These are phyloP conservation scores for Kwoniella sp. DNA, from an alignment of 768 basidiomycete species.

Conservation along the genomic window DNA sequence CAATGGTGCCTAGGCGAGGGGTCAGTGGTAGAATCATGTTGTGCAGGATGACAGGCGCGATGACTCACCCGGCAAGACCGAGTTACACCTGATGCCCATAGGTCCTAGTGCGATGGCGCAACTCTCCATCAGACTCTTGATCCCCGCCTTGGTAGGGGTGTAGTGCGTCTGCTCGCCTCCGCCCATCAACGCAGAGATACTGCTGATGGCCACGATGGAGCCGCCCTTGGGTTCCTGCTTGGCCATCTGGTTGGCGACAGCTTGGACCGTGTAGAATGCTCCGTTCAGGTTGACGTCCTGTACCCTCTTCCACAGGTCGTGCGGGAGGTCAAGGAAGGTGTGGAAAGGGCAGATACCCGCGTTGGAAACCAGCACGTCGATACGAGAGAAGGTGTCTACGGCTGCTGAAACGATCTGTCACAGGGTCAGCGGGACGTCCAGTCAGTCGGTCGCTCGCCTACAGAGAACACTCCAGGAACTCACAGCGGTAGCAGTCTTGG, in stretches of 20 bases:
- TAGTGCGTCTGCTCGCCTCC: conserved; percentile 74
- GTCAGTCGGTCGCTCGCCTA: no score
- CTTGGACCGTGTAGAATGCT: conserved; percentile 60
- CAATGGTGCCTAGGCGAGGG: conserved; percentile 59
- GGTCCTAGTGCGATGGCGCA: conserved; percentile 73
- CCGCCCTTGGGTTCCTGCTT: conserved; percentile 57
- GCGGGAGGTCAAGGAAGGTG: conserved; percentile 67
- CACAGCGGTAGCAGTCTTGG: conserved; percentile 59
- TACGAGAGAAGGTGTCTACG: conserved; percentile 60
- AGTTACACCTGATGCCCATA: conserved; percentile 62
- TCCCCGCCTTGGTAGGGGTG: conserved; percentile 73
- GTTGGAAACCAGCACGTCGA: conserved; percentile 60
- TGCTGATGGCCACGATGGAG: conserved; percentile 69
- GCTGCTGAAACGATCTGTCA: conserved; percentile 65
- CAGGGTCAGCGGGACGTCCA: neutral
- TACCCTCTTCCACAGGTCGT: conserved; percentile 61
- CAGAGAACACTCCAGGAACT: conserved; percentile 9
- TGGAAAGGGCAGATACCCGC: conserved; percentile 73
- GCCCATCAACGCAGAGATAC: conserved; percentile 74
- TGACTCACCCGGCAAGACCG: conserved; percentile 55
- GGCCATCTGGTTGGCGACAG: conserved; percentile 71
- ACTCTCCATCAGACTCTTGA: conserved; percentile 73
- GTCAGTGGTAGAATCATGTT: neutral
- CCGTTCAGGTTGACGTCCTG: conserved; percentile 72
- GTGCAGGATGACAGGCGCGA: neutral